A percentile compares a stretch with the other conserved stretches of the same genome.
These are phyloP conservation scores for Xylaria digitata DNA, from an alignment of 2,329 filamentous ascomycete species.

Conservation along the genomic window DNA sequence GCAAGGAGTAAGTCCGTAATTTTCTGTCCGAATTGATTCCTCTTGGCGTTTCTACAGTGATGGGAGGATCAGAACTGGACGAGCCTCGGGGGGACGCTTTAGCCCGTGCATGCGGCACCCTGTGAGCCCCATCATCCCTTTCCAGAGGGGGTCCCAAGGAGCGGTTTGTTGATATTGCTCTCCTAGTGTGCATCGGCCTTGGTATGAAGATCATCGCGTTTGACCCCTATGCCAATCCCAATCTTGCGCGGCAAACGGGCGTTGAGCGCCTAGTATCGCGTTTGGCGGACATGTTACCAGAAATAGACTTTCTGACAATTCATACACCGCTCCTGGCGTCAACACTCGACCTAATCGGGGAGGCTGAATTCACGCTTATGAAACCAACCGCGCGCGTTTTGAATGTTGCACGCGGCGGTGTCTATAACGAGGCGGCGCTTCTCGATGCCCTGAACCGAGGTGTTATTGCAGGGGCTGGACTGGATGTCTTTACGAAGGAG, in stretches of 20 bases:
- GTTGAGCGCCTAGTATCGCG: conserved; percentile 68
- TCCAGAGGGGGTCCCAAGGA: no score
- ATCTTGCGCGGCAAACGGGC: conserved; percentile 75
- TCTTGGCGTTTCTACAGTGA: neutral
- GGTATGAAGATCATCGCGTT: conserved; percentile 75
- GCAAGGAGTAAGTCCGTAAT: conserved; percentile 56
- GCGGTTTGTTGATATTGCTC: neutral
- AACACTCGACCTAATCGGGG: conserved; percentile 78
- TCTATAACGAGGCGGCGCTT: conserved; percentile 81
- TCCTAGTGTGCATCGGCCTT: conserved; percentile 38
- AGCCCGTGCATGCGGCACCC: neutral
- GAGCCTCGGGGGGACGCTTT: neutral
- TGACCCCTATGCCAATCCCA: conserved; percentile 80
- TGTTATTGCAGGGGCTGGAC: conserved; percentile 78
- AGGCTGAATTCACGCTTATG: conserved; percentile 75
- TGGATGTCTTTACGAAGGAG: conserved; percentile 84
- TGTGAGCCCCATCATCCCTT: neutral
- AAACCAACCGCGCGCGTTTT: conserved; percentile 78
- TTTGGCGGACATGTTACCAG: conserved; percentile 70
- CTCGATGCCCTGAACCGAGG: conserved; percentile 76
- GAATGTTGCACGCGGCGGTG: conserved; percentile 83
- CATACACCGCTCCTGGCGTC: conserved; percentile 84
- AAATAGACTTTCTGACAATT: conserved; percentile 81
- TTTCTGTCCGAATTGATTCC: neutral
- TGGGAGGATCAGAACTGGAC: neutral